Evolutionary conservation across 139 green algal species (phyloP), one percentile per base, ranked within the genome.

Genomic region (Chara braunii): DNA sequence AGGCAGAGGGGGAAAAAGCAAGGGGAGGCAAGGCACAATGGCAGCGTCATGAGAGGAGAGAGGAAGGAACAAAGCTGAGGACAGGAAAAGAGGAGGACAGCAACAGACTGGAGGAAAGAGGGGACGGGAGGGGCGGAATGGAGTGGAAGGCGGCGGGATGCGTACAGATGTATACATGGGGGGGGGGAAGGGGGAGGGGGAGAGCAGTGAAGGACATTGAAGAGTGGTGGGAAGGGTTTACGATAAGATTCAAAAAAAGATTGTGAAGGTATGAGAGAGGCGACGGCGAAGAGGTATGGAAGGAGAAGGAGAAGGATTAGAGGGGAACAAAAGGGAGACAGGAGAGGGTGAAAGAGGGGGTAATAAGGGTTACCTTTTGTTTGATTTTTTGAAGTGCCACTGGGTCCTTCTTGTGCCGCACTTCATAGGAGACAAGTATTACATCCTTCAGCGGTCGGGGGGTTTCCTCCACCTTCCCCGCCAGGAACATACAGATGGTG

Each of bases 401-500:
- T 14, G 43, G 28, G 45, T 77, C 68, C 34, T 69, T 74, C 53
- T 57, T 60, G 59, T 74, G 37, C 36, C 37, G 26, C 8, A 77
- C 29, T 3, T 59, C 18, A 11, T 63, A 55, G 2, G 51, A 29
- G 7, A 54, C 28, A 36, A 65, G 60, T 9, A 90, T 43, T 29
- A 95, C 78, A 28, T 89, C 81, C 0, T 43, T 55, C 9, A 93
- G 67, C 11, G 60, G 60, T 65, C 88, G 86, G 1, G 88, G 89
- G 8, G 34, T 78, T 69, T 95, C 88, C 64, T 89, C 78, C 51
- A 95, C 80, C 78, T 95, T 95, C 37, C 83, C 79, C 0, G 76
- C 90, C 36, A 95, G 79, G 75, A 90, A 92, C 37, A 95, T 74
- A 77, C 85, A 91, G 3, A 87, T 82, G 2, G 78, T 85, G 44